Conservation (phyloP, 169 alveolate species). For the Eimeria mitis region DNA sequence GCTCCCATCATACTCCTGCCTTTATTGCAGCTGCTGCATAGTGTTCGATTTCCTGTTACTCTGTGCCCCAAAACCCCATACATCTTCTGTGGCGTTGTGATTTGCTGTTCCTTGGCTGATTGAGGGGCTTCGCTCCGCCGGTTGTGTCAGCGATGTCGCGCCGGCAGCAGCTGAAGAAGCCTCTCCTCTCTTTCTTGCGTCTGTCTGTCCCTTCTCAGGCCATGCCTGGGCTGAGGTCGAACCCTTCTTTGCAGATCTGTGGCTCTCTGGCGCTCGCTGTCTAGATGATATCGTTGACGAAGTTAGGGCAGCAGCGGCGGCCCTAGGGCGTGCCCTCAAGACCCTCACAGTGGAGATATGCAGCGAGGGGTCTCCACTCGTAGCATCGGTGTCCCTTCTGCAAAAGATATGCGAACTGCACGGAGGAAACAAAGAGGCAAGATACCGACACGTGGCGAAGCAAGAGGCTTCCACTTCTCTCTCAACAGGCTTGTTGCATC, state of each 20-base stretch:
- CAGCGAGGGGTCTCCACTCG: slow-evolving; percentile 59
- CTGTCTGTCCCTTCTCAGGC: background rate
- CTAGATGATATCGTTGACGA: slow-evolving; percentile 57
- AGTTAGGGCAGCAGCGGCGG: slow-evolving; percentile 54
- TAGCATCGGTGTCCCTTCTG: slow-evolving; percentile 49
- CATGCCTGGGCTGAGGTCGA: slow-evolving; percentile 55
- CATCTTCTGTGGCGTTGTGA: background rate
- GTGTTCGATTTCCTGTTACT: background rate
- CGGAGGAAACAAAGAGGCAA: slow-evolving; percentile 72
- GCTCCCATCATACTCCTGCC: background rate
- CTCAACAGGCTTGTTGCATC: background rate
- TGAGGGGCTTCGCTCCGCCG: background rate
- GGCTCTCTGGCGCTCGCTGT: slow-evolving; percentile 67
- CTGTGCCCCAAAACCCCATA: background rate
- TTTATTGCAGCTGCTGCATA: background rate
- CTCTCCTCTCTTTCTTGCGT: background rate
- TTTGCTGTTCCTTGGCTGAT: background rate
- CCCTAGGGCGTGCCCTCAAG: slow-evolving; percentile 52
- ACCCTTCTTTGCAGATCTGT: slow-evolving; percentile 31
- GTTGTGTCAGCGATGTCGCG: background rate
- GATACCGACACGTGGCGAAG: background rate
- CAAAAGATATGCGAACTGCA: slow-evolving; percentile 61
- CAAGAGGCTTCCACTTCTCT: background rate
- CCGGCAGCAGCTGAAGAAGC: background rate
- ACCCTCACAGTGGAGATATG: slow-evolving; percentile 62